Evolutionary conservation across 1,284 basidiomycete species (phyloP).

Genomic region (Anthracocystis panici-leucophaei): DNA sequence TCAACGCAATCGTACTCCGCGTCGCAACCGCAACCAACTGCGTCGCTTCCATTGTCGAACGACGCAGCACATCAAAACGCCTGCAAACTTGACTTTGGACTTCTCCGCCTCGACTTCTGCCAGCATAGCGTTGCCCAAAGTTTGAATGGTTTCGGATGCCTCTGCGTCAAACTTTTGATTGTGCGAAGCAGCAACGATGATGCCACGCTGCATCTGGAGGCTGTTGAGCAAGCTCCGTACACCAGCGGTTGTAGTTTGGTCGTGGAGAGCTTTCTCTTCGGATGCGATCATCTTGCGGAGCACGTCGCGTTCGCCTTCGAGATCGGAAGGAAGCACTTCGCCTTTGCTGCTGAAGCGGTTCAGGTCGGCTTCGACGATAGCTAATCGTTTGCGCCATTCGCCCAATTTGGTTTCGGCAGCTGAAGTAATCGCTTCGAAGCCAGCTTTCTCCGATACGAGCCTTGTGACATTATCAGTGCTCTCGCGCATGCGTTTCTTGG

Average conservation of each 20-base stretch:
- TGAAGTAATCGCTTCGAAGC: constrained; percentile 79
- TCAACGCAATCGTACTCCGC: constrained; percentile 80
- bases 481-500: constrained; percentile 77
- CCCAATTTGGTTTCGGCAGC: constrained; percentile 80
- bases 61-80: constrained; percentile 76
- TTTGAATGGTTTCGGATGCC: constrained; percentile 78
- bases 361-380: constrained; percentile 74
- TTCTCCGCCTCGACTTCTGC: constrained; percentile 80
- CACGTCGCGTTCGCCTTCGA: constrained; percentile 80
- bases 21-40: constrained; percentile 82
- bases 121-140: constrained; percentile 78
- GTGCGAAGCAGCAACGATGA: constrained; percentile 82
- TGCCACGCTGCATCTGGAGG: constrained; percentile 82
- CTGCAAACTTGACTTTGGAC: constrained; percentile 78
- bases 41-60: constrained; percentile 79
- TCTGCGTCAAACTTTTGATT: constrained; percentile 82
- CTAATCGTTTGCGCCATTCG: constrained; percentile 78
- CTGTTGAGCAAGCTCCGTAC: constrained; percentile 81
- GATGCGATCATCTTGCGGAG: constrained; percentile 78
- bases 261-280: constrained; percentile 78
- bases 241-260: constrained; percentile 76
- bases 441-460: constrained; percentile 73
- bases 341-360: constrained; percentile 20
- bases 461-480: constrained; percentile 72
- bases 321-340: constrained; percentile 70